Percentiles rank a stretch among this genome's conserved stretches.
phyloP scores from a whole-genome alignment of 164 flowering plant genomes.

The Magnolia sinica region DNA sequence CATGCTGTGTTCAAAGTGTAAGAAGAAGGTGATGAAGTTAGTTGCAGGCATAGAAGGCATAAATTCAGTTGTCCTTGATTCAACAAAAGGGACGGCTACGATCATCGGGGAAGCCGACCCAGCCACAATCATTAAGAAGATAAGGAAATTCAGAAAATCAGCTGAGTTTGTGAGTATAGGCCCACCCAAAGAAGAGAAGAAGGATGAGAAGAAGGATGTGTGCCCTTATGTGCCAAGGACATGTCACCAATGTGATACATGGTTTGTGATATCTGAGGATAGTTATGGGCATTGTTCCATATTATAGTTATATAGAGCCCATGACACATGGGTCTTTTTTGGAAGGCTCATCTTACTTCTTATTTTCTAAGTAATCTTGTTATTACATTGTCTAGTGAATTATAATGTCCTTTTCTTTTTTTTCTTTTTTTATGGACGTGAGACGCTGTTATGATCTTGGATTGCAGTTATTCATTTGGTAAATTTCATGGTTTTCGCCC shows the following conservation, averaged over 20 bases:
- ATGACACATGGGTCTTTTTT: background rate
- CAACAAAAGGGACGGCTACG: conserved; percentile 42
- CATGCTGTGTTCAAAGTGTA: conserved; percentile 53
- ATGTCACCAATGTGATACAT: conserved; percentile 52
- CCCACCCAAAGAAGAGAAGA: conserved; percentile 43
- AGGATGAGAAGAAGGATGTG: conserved; percentile 34
- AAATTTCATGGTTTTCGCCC: background rate
- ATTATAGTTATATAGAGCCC: conserved; percentile 17
- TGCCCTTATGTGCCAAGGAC: conserved; percentile 24
- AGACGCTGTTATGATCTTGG: background rate
- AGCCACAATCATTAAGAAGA: conserved; percentile 38
- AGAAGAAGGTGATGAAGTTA: conserved; percentile 55
- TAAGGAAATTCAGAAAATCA: conserved; percentile 44
- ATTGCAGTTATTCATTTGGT: background rate
- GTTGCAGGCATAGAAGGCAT: conserved; percentile 53
- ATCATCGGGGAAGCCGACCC: conserved; percentile 59
- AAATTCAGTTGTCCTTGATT: conserved; percentile 52
- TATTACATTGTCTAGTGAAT: no score
- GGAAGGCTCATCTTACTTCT: background rate
- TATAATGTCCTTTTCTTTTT: background rate
- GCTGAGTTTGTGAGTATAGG: conserved; percentile 44
- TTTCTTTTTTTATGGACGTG: background rate
- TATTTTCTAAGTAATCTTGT: background rate
- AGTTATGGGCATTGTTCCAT: conserved; percentile 33
- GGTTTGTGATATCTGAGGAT: conserved; percentile 43